A percentile compares a stretch with the other conserved stretches of the same genome.
Evolutionary conservation across 2,329 filamentous ascomycete genomes (phyloP).

Genomic region (Hypoxylon sp.): DNA sequence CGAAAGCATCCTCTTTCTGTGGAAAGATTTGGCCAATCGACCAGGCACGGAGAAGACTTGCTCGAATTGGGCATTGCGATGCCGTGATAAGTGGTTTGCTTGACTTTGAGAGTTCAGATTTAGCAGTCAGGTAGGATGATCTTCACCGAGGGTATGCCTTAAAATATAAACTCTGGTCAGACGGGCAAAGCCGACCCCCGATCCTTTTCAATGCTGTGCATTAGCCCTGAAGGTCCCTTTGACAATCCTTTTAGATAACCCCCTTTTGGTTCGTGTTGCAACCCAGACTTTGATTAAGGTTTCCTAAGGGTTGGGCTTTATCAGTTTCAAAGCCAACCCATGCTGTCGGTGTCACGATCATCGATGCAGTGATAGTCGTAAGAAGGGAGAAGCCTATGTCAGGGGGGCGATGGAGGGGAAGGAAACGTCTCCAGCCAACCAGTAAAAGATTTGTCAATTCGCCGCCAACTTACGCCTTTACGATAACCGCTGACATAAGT

Average conservation of each 20-base stretch:
- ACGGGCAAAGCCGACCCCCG: constrained; percentile 41
- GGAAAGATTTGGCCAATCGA: constrained; percentile 6
- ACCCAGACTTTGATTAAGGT: constrained; percentile 15
- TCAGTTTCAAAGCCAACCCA: constrained; percentile 35
- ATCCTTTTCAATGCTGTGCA: constrained; percentile 30
- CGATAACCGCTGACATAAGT: neutral
- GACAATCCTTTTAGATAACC: constrained; percentile 22
- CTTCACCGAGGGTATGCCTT: constrained; percentile 39
- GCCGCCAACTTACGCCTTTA: constrained; percentile 23
- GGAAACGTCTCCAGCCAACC: constrained; percentile 17
- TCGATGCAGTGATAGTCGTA: constrained; percentile 31
- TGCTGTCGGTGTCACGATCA: constrained; percentile 36
- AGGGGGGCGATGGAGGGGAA: constrained; percentile 11
- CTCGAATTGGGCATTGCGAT: constrained; percentile 28
- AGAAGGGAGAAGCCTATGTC: constrained; percentile 17
- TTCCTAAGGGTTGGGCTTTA: constrained; percentile 20
- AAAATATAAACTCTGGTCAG: constrained; percentile 43
- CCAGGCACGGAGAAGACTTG: constrained; percentile 39
- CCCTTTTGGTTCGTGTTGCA: constrained; percentile 5
- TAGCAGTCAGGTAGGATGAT: constrained; percentile 22
- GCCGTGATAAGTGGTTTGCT: constrained; percentile 24
- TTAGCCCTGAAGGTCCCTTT: constrained; percentile 11
- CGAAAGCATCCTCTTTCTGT: neutral
- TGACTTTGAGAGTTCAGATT: constrained; percentile 16
- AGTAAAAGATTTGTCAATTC: neutral